Evolutionary conservation across 2,329 filamentous ascomycete genomes (phyloP).

Genomic region (Lasiodiplodia sp.): DNA sequence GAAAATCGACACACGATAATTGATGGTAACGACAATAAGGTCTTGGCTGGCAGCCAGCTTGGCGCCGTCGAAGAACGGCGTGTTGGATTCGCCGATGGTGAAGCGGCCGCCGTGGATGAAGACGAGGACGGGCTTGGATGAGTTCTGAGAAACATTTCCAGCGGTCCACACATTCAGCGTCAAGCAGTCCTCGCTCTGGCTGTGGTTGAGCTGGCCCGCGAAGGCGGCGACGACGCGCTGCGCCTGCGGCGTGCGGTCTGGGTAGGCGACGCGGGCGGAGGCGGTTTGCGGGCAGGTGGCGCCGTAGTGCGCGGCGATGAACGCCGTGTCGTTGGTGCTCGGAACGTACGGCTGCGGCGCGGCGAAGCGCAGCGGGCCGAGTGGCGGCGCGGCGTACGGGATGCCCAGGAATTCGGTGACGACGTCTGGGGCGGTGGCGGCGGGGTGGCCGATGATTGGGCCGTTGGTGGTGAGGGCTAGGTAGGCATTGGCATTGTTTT

Average conservation of each 20-base stretch:
- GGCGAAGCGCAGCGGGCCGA: conserved; percentile 44
- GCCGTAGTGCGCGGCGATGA: conserved; percentile 34
- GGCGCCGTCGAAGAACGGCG: conserved; percentile 12
- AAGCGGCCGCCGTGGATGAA: conserved; percentile 30
- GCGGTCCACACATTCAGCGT: conserved; percentile 44
- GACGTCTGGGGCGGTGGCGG: conserved; percentile 34
- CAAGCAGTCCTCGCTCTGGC: conserved; percentile 41
- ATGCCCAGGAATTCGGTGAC: conserved; percentile 47
- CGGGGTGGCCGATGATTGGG: conserved; percentile 41
- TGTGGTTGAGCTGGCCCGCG: conserved; percentile 8
- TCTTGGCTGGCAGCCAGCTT: conserved; percentile 32
- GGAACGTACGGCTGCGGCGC: conserved; percentile 40
- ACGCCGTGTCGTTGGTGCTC: conserved; percentile 31
- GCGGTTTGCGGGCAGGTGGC: conserved; percentile 3
- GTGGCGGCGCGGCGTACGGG: conserved; percentile 44
- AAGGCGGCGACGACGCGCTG: conserved; percentile 8
- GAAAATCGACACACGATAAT: conserved; percentile 47
- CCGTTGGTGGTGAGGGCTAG: conserved; percentile 35
- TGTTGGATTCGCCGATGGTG: conserved; percentile 24
- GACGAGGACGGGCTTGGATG: conserved; percentile 37
- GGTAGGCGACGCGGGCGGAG: not conserved
- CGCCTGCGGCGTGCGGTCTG: not conserved
- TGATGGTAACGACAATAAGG: conserved; percentile 35
- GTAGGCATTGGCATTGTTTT: no score
- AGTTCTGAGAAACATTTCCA: no score